Base-by-base conservation (phyloP, 805 yeast genomes). In the Millerago galiae region DNA sequence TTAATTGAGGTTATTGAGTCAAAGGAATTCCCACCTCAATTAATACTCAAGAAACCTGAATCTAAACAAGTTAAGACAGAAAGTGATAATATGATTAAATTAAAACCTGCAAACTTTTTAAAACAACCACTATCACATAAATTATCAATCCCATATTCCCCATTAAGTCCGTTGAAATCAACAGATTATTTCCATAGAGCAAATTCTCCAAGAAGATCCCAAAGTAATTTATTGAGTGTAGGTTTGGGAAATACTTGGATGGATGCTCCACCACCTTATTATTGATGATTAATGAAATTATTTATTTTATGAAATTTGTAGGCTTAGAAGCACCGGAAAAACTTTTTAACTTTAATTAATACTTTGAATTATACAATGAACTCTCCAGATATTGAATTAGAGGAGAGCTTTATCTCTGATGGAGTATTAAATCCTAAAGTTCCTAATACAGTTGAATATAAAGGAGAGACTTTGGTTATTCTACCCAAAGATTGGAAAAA, bases 171-270 rank as follows among this genome's bases (percentile, higher is more conserved):
- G n/a, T 36, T 52, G 36, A 45, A 44, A 29, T 28, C 50, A 32
- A 29, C 51, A 6, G 46, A 50, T 17, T 37, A 46, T n/a, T 46
- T 48, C 21, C n/a, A 37, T 16, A 38, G 53, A 17, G 35, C 49
- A 1, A 49, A 42, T 17, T 55, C 59, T 9, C 59, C 60, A 34
- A 42, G 53, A 31, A 54, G 56, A 34, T 56, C 60, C 2, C 58
- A 55, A 36, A 47, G 50, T 25, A 49, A 53, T 35, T 25, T 55
- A 17, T 34, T 41, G 48, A 47, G 47, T 35, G 49, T 52, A 37
- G 58, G 58, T 3, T 31, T 51, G 21, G 51, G 44, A 24, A 38
- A 36, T 15, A 33, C 44, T 30, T 38, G 42, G 30, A 46, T 49
- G 48, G 38, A 34, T 15, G 46, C 50, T 3, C 54, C 54, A 18